Percentiles rank a stretch among this genome's conserved stretches.
Evolutionary conservation across 2,329 filamentous ascomycete genomes (phyloP).

Genomic region (Eurotiales sp.): DNA sequence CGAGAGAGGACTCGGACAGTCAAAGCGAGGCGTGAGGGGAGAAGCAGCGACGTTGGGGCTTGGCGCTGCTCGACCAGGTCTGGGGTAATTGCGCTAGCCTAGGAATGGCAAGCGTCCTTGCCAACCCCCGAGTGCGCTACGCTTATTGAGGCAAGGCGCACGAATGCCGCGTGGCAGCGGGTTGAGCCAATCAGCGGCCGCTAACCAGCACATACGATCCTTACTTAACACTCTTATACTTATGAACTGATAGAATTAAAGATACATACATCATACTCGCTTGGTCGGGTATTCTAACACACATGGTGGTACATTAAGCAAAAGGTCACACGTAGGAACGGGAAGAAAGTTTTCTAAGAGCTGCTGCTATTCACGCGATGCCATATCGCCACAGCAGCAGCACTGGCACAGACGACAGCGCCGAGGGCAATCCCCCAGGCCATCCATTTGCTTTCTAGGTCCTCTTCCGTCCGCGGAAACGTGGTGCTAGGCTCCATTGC

Average conservation of each 20-base stretch:
- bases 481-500: constrained; percentile 85
- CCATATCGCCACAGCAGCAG: constrained; percentile 60
- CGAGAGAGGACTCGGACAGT: neutral
- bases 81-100: neutral
- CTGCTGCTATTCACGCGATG: constrained; percentile 43
- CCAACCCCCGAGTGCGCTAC: neutral
- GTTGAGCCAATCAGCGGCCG: constrained; percentile 7
- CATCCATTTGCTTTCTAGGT: constrained; percentile 70
- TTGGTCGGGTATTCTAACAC: neutral
- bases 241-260: too few relatives aligned
- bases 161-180: constrained; percentile 3
- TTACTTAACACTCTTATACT: too few relatives aligned
- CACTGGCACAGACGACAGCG: constrained; percentile 59
- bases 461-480: constrained; percentile 86
- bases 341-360: neutral
- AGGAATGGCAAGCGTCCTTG: neutral
- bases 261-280: neutral
- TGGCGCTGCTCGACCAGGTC: neutral
- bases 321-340: too few relatives aligned
- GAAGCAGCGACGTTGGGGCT: neutral
- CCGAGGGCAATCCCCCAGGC: constrained; percentile 81
- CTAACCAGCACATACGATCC: too few relatives aligned
- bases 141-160: neutral
- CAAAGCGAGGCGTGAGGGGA: neutral
- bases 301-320: neutral